Evolutionary conservation across 495 filamentous ascomycete genomes (phyloP).

Genomic region (Aspergillus asperescens): DNA sequence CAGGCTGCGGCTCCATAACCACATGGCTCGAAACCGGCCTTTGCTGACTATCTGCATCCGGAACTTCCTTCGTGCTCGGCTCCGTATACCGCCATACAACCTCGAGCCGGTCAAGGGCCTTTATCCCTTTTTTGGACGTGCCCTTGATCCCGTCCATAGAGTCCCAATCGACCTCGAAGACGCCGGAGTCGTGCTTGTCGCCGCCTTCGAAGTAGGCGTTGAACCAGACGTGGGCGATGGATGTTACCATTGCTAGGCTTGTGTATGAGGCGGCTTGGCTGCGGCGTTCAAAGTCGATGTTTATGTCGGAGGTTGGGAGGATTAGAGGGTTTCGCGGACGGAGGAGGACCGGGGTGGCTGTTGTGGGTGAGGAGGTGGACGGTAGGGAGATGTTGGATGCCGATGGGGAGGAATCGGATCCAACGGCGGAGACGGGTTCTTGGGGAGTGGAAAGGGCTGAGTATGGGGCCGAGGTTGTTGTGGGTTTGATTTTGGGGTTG

Average conservation of each 20-base stretch:
- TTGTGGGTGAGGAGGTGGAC: conserved; percentile 7
- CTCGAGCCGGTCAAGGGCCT: conserved; percentile 75
- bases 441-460: not conserved
- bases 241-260: conserved; percentile 82
- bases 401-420: not conserved
- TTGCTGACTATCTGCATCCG: conserved; percentile 15
- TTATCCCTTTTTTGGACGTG: conserved; percentile 68
- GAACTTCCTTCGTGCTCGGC: conserved; percentile 15
- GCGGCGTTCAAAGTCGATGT: conserved; percentile 80
- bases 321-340: conserved; percentile 61
- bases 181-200: conserved; percentile 53
- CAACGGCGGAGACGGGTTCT: conserved; percentile 12
- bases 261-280: conserved; percentile 68
- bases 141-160: conserved; percentile 75
- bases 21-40: conserved; percentile 27
- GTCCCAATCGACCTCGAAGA: conserved; percentile 63
- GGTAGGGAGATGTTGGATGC: conserved; percentile 15
- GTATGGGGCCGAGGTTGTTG: too few relatives aligned
- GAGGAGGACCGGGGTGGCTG: conserved; percentile 61
- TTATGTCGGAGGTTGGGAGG: conserved; percentile 76
- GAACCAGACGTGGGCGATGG: conserved; percentile 94
- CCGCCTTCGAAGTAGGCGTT: conserved; percentile 90
- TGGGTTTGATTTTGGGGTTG: not conserved
- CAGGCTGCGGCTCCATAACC: conserved; percentile 54
- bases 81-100: conserved; percentile 69